These are phyloP conservation scores for Trypanosoma platydactyli DNA, from an alignment of 208 protist genomes.

Conservation along the genomic window DNA sequence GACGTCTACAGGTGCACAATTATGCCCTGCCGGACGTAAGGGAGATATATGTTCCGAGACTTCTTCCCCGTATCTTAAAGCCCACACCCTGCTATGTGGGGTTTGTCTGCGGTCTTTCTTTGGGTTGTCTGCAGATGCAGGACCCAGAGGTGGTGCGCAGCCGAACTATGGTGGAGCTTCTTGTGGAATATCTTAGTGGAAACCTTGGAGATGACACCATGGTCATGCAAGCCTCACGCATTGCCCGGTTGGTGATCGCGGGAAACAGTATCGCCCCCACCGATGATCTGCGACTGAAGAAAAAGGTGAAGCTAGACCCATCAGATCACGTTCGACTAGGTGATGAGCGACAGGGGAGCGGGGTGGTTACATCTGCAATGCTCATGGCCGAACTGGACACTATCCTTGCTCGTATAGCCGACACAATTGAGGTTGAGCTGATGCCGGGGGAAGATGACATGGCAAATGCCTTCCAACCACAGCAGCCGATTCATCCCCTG, in stretches of 20 bases:
- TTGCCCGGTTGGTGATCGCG: conserved; percentile 80
- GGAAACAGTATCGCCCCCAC: conserved; percentile 88
- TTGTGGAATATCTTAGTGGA: conserved; percentile 81
- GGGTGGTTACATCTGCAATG: conserved; percentile 48
- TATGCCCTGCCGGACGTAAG: conserved; percentile 58
- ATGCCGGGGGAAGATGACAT: conserved; percentile 91
- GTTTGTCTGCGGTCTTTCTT: conserved; percentile 72
- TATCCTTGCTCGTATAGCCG: conserved; percentile 58
- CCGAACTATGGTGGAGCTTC: conserved; percentile 59
- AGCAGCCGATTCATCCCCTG: conserved; percentile 91
- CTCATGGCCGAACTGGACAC: conserved; percentile 79
- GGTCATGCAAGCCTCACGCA: conserved; percentile 39
- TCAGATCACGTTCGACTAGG: conserved; percentile 76
- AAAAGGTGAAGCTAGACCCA: conserved; percentile 84
- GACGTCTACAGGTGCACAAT: conserved; percentile 55
- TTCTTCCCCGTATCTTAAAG: conserved; percentile 12
- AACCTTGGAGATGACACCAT: conserved; percentile 52
- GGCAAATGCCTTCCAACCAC: conserved; percentile 88
- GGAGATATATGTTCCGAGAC: conserved; percentile 49
- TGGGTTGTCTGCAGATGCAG: conserved; percentile 30
- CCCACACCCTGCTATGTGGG: conserved; percentile 75
- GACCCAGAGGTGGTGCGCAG: conserved; percentile 25
- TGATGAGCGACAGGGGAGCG: conserved; percentile 37
- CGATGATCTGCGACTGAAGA: conserved; percentile 83
- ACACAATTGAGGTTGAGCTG: conserved; percentile 84